A percentile compares a stretch with the other conserved stretches of the same genome.
Conservation (phyloP, 2,329 filamentous ascomycete genomes). For the Bertia moriformis region DNA sequence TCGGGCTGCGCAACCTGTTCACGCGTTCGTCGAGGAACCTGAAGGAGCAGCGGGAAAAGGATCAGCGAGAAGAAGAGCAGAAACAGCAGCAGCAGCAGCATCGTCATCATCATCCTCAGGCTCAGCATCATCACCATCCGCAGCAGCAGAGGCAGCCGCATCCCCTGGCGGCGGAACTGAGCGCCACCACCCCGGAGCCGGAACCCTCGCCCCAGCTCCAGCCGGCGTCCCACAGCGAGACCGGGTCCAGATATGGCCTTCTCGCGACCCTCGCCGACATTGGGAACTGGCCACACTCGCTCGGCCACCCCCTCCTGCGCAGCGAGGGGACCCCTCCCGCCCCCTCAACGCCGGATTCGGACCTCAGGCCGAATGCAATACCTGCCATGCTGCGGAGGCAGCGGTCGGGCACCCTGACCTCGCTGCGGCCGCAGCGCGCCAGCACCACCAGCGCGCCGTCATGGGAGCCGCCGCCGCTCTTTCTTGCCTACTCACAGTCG, state of each 20-base stretch:
- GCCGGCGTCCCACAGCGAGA: background rate
- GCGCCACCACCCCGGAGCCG: constrained; percentile 21
- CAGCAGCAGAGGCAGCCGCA: no score
- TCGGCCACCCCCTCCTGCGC: constrained; percentile 15
- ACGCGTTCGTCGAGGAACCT: constrained; percentile 17
- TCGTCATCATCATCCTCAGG: no score
- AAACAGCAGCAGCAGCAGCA: no score
- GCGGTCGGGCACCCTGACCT: background rate
- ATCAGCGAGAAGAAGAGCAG: constrained; percentile 11
- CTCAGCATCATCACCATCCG: no score
- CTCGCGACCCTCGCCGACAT: constrained; percentile 21
- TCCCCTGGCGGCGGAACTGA: constrained; percentile 13
- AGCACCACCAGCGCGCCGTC: constrained; percentile 9
- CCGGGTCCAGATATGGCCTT: no score
- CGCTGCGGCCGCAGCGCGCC: constrained; percentile 6
- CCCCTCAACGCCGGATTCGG: background rate
- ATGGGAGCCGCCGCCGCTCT: constrained; percentile 66
- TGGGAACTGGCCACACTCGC: constrained; percentile 24
- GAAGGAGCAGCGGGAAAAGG: constrained; percentile 19
- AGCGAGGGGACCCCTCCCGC: constrained; percentile 17
- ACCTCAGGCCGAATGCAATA: constrained; percentile 2
- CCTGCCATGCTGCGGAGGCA: background rate
- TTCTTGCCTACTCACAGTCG: constrained; percentile 75
- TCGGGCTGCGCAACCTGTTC: constrained; percentile 36
- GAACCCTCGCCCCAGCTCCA: constrained; percentile 18